A percentile compares a stretch with the other conserved stretches of the same genome.
These are phyloP conservation scores for Chenopodium album DNA, from an alignment of 148 eudicot genomes.

Conservation along the genomic window DNA sequence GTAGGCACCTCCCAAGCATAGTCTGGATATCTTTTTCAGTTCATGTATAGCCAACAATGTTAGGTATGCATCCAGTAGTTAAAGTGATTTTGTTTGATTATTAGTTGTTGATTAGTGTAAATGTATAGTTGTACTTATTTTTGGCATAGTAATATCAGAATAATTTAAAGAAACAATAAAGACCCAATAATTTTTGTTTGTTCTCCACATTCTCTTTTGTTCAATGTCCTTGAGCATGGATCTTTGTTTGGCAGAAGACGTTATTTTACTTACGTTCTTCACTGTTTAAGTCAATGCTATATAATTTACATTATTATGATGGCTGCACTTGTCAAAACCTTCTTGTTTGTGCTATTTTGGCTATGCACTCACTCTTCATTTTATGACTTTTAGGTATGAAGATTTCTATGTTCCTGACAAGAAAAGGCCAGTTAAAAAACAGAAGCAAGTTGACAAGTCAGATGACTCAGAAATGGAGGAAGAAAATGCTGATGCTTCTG, in stretches of 20 bases:
- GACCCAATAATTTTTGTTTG: not conserved
- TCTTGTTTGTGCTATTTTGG: not conserved
- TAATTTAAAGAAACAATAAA: not conserved
- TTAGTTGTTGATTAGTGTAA: not conserved
- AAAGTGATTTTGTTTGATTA: not conserved
- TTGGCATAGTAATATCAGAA: not conserved
- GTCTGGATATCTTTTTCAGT: not conserved
- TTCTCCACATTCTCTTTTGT: not conserved
- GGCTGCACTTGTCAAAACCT: too few relatives aligned
- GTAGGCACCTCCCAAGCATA: not conserved
- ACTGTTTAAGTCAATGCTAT: not conserved
- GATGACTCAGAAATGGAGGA: constrained; percentile 48
- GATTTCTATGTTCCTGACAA: constrained; percentile 67
- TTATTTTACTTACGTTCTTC: not conserved
- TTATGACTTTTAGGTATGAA: constrained; percentile 48
- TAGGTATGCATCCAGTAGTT: not conserved
- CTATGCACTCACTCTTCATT: constrained; percentile 5
- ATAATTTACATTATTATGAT: not conserved
- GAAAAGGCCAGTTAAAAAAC: constrained; percentile 43
- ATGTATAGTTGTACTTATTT: not conserved
- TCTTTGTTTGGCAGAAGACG: not conserved
- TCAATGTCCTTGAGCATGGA: too few relatives aligned
- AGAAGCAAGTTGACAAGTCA: constrained; percentile 33
- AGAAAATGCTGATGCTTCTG: constrained; percentile 19
- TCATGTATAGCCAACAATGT: not conserved